Conservation (phyloP, 78 protist species). For the Blattamonas nauphoetae region DNA sequence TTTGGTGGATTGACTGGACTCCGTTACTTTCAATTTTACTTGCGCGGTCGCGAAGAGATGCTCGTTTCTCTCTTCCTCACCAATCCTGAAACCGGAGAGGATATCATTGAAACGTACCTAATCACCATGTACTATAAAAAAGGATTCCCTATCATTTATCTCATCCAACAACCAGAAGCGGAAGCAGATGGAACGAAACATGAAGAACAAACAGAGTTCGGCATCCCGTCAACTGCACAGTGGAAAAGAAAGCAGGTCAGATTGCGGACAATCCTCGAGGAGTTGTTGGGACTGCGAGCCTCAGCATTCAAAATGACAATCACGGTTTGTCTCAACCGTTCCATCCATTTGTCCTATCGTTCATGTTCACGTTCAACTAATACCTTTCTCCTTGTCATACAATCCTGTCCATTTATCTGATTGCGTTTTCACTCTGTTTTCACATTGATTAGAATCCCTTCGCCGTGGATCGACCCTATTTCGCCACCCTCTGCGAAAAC, state of each 20-base stretch:
- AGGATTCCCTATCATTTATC: background rate
- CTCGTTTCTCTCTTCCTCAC: background rate
- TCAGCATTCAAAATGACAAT: background rate
- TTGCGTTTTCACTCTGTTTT: too few species aligned
- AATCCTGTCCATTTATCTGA: too few species aligned
- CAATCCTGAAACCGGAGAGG: background rate
- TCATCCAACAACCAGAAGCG: background rate
- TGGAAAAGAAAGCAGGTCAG: background rate
- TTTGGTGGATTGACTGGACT: background rate
- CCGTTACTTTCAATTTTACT: background rate
- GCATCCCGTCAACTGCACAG: background rate
- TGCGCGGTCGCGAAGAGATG: background rate
- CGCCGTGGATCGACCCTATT: background rate
- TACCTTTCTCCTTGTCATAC: too few species aligned
- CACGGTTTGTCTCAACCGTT: too few species aligned
- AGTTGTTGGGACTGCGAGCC: background rate
- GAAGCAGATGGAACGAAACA: background rate
- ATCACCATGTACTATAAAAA: background rate
- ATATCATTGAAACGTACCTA: background rate
- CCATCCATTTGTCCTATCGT: too few species aligned
- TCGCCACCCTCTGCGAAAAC: background rate
- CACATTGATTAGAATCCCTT: background rate
- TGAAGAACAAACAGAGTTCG: background rate
- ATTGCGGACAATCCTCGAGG: background rate
- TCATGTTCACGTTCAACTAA: too few species aligned